A percentile compares a stretch with the other conserved stretches of the same genome.
Conservation (phyloP, 129 eudicot species). For the Arctium lappa region DNA sequence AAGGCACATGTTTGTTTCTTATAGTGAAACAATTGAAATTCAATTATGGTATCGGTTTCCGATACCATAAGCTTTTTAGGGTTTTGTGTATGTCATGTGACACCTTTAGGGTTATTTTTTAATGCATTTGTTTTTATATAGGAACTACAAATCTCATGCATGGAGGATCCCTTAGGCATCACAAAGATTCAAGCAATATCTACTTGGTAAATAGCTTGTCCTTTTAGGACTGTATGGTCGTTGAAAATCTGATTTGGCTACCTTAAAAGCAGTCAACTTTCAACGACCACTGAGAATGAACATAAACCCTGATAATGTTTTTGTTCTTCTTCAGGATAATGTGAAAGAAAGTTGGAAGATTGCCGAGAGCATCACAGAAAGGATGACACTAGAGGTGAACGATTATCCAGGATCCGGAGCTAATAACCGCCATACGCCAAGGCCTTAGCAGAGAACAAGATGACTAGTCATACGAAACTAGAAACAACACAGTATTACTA, state of each 20-base stretch:
- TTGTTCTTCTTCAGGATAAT: conserved; percentile 22
- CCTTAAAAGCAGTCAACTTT: background rate
- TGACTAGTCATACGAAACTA: background rate
- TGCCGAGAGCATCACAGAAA: conserved; percentile 18
- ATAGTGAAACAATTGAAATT: background rate
- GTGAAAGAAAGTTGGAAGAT: conserved; percentile 23
- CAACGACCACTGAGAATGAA: background rate
- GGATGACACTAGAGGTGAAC: conserved; percentile 52
- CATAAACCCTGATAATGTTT: background rate
- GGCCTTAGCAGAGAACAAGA: conserved; percentile 33
- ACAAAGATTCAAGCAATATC: conserved; percentile 11
- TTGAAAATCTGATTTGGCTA: background rate
- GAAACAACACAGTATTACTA: conserved; percentile 4
- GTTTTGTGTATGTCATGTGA: background rate
- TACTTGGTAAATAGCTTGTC: conserved; percentile 29
- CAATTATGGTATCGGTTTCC: background rate
- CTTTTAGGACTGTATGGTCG: background rate
- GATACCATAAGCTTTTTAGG: background rate
- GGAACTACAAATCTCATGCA: conserved; percentile 48
- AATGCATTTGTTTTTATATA: conserved; percentile 25
- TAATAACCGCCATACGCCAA: conserved; percentile 88
- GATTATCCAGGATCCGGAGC: conserved; percentile 96
- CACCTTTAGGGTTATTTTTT: background rate
- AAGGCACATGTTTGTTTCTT: background rate
- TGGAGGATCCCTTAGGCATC: conserved; percentile 22